Evolutionary conservation across 768 basidiomycete genomes (phyloP).

Genomic region (Auricularia auricula-judae): DNA sequence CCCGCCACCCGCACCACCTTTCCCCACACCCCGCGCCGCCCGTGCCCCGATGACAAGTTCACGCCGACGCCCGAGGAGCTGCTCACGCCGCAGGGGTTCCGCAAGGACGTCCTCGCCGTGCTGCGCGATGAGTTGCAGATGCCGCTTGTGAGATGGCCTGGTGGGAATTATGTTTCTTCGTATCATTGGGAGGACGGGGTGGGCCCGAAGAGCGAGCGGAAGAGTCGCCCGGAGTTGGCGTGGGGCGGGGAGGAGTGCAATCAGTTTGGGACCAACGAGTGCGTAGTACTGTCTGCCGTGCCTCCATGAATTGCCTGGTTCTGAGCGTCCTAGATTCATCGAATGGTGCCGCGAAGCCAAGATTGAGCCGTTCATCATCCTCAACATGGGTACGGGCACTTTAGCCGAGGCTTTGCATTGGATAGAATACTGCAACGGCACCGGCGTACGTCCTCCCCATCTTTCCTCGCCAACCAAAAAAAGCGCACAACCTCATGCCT

Average conservation of each 20-base stretch:
- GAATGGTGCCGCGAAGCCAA: slow-evolving; percentile 40
- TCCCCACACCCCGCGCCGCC: background rate
- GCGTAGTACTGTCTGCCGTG: no score
- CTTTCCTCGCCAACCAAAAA: no score
- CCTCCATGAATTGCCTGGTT: no score
- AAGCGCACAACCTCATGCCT: no score
- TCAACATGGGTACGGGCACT: slow-evolving; percentile 57
- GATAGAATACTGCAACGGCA: slow-evolving; percentile 55
- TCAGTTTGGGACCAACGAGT: slow-evolving; percentile 41
- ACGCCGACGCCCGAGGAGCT: slow-evolving; percentile 21
- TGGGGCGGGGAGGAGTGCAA: slow-evolving; percentile 53
- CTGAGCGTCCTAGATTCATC: no score
- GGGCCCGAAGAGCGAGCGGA: slow-evolving; percentile 37
- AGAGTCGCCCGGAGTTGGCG: slow-evolving; percentile 46
- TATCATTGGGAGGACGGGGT: slow-evolving; percentile 53
- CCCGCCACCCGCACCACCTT: slow-evolving; percentile 19
- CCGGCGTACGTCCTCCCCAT: slow-evolving; percentile 24
- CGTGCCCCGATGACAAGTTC: background rate
- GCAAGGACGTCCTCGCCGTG: slow-evolving; percentile 38
- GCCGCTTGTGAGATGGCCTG: slow-evolving; percentile 42
- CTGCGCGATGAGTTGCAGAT: slow-evolving; percentile 34
- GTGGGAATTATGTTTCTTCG: slow-evolving; percentile 45
- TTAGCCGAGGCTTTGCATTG: slow-evolving; percentile 48
- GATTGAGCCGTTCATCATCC: slow-evolving; percentile 47
- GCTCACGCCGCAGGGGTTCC: slow-evolving; percentile 32